A percentile compares a stretch with the other conserved stretches of the same genome.
These are phyloP conservation scores for Isochrysis galbana DNA, from an alignment of 78 protist genomes.

Conservation along the genomic window DNA sequence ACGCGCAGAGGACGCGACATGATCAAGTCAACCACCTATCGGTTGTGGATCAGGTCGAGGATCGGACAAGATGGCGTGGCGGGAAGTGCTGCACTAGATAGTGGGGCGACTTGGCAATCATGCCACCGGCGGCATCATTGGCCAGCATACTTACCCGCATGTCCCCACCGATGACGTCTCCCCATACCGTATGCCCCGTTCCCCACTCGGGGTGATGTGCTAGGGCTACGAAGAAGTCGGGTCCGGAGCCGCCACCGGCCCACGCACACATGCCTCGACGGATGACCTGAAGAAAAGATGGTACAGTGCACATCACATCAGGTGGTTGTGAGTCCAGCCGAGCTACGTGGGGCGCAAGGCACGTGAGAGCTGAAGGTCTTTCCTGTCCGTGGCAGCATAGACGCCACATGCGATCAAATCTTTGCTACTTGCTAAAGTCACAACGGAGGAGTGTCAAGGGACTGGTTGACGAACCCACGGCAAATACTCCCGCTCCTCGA, in stretches of 20 bases:
- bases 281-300: not conserved
- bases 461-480: no score
- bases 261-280: constrained; percentile 5
- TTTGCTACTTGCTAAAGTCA: no score
- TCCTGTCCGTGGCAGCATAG: no score
- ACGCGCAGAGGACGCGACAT: not conserved
- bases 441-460: no score
- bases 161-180: not conserved
- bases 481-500: no score
- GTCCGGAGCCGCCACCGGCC: constrained; percentile 4
- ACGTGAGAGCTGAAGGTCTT: not conserved
- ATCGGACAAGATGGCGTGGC: not conserved
- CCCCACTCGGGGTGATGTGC: constrained; percentile 28
- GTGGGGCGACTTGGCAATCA: not conserved
- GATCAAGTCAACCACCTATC: not conserved
- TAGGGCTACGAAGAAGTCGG: constrained; percentile 15
- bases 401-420: no score
- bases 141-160: not conserved
- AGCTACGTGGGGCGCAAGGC: no score
- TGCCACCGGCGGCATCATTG: not conserved
- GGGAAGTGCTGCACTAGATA: not conserved
- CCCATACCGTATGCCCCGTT: not conserved
- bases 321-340: not conserved
- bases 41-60: no score
- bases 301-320: not conserved